Evolutionary conservation across 805 yeast species (phyloP), one percentile per base, ranked within the genome.

Genomic region (Ogataea sp.): DNA sequence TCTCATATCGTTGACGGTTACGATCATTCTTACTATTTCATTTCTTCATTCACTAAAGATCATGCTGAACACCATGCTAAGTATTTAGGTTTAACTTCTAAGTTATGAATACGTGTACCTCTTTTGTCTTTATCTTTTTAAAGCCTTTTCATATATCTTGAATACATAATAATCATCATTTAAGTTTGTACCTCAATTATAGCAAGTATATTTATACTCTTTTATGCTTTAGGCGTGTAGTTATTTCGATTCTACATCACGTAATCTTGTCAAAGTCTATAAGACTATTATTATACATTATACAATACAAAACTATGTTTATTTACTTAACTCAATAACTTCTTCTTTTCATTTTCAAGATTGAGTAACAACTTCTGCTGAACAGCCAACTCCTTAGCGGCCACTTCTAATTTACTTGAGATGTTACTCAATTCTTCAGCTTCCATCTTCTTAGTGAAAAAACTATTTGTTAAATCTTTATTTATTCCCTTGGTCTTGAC

Each of bases 21-120:
- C 55, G 97, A 93, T 54, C 98, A 90, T 57, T 81, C 89, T 36
- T 90, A 89, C 67, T 93, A 74, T 61, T 90, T 88, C 58, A 72
- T 90, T 41, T 72, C 89, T 38, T 62, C 85, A 0, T 89, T 88
- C 60, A 82, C 82, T 11, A 81, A 74, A 40, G 84, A 78, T 27
- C 97, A 93, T 59, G 85, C 95, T 28, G 76, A 73, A 43, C 90
- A 81, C 59, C 97, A 93, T 53, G 94, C 95, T 9, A 80, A 82
- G 40, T 51, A 52, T 32, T 46, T 60, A 26, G 64, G 63, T 17
- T 47, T 60, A 38, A 25, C 53, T 35, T 44, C 53, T 11, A 52
- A 51, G 36, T 38, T 52, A 35, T 50, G 38, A 41, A 21, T n/a
- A 20, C n/a, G n/a, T n/a, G n/a, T n/a, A n/a, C n/a, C n/a, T n/a